These are phyloP conservation scores for Vitellaria paradoxa DNA, from an alignment of 179 eudicot genomes.

Conservation along the genomic window DNA sequence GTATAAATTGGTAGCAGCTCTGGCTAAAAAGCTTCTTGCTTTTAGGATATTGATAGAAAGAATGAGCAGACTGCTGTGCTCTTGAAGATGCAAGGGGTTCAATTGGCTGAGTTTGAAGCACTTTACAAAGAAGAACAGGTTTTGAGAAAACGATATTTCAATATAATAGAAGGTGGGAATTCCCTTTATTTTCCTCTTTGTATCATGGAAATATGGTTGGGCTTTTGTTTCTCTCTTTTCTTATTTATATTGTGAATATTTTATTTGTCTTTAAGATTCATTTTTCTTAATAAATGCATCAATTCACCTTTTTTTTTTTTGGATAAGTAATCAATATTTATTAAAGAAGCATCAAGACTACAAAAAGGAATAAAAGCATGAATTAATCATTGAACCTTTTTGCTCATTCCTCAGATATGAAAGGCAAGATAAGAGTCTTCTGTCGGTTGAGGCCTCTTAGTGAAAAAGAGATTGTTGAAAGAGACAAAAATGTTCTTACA, in stretches of 20 bases:
- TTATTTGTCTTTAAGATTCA: too few species aligned
- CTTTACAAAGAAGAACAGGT: conserved; percentile 91
- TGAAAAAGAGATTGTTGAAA: conserved; percentile 66
- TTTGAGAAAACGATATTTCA: conserved; percentile 81
- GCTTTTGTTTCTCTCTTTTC: too few species aligned
- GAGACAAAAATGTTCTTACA: conserved; percentile 51
- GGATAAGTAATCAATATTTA: too few species aligned
- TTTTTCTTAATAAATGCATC: too few species aligned
- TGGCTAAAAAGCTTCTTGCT: conserved; percentile 9
- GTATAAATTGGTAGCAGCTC: not conserved
- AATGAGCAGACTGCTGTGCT: conserved; percentile 95
- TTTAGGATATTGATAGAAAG: conserved; percentile 92
- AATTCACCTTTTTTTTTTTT: too few species aligned
- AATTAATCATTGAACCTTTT: not conserved
- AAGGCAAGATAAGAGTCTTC: conserved; percentile 92
- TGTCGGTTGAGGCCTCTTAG: conserved; percentile 90
- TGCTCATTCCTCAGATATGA: conserved; percentile 60
- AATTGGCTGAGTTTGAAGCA: conserved; percentile 74
- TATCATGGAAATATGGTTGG: not conserved
- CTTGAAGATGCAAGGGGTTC: conserved; percentile 91
- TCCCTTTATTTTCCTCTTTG: not conserved
- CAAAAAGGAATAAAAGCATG: too few species aligned
- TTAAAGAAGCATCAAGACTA: too few species aligned
- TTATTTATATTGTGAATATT: too few species aligned
- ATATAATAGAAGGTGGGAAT: conserved; percentile 76